Evolutionary conservation across 768 basidiomycete genomes (phyloP).

Genomic region (Galerina marginata): DNA sequence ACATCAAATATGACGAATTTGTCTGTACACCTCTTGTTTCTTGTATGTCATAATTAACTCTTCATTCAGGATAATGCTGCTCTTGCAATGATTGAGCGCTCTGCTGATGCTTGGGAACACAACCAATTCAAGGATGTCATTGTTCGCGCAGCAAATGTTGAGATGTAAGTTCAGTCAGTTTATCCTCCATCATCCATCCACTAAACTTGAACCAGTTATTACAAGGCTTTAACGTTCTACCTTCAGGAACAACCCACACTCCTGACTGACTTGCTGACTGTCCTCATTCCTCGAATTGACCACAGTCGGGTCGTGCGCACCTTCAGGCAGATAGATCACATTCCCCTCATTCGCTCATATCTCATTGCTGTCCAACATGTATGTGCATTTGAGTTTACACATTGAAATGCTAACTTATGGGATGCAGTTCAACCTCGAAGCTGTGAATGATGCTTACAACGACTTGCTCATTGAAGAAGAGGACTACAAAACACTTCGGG

Average conservation of each 20-base stretch:
- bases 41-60: not conserved
- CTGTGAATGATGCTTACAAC: constrained; percentile 98
- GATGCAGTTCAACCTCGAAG: constrained; percentile 86
- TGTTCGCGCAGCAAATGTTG: constrained; percentile 95
- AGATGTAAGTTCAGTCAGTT: constrained; percentile 67
- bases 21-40: constrained; percentile 44
- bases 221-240: constrained; percentile 94
- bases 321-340: constrained; percentile 94
- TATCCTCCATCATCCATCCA: not conserved
- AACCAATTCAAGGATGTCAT: constrained; percentile 99
- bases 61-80: constrained; percentile 86
- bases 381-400: constrained; percentile 30
- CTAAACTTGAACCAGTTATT: constrained; percentile 64
- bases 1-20: constrained; percentile 98
- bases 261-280: constrained; percentile 90
- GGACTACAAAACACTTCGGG: constrained; percentile 96
- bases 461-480: constrained; percentile 99
- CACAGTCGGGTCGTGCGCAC: constrained; percentile 94
- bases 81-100: constrained; percentile 97
- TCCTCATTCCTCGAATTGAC: constrained; percentile 92
- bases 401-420: constrained; percentile 1
- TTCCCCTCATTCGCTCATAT: constrained; percentile 94
- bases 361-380: constrained; percentile 96
- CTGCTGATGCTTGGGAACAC: constrained; percentile 99
- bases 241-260: constrained; percentile 92